These are phyloP conservation scores for Podaxis sp. DNA, from an alignment of 768 basidiomycete genomes.

Conservation along the genomic window DNA sequence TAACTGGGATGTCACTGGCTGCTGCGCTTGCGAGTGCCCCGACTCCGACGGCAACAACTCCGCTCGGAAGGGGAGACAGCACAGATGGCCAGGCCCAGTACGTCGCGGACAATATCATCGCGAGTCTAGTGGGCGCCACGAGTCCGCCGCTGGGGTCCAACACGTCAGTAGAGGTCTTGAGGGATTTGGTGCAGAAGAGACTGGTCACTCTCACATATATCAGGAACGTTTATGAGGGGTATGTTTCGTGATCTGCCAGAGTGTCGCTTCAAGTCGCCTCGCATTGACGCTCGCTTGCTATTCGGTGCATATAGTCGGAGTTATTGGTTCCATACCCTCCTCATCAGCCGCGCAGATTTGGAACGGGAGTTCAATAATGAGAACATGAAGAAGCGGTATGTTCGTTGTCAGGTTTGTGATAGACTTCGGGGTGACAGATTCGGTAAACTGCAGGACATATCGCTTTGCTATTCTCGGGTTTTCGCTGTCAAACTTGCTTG, in stretches of 20 bases:
- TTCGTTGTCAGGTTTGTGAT: conserved; percentile 2
- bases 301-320: conserved; percentile 49
- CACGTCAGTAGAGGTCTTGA: conserved; percentile 74
- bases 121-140: conserved; percentile 33
- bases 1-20: conserved; percentile 30
- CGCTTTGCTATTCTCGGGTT: conserved; percentile 86
- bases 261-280: conserved; percentile 5
- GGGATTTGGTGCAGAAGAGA: conserved; percentile 81
- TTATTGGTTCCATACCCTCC: conserved; percentile 88
- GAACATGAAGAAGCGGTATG: conserved; percentile 77
- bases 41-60: conserved; percentile 42
- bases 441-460: conserved; percentile 52
- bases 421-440: conserved; percentile 8
- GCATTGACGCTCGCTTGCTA: conserved; percentile 8
- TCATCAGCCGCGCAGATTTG: conserved; percentile 72
- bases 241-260: conserved; percentile 26
- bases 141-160: conserved; percentile 57
- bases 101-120: conserved; percentile 37
- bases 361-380: conserved; percentile 72
- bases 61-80: conserved; percentile 51
- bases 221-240: conserved; percentile 87
- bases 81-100: conserved; percentile 63
- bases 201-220: conserved; percentile 85
- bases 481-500: conserved; percentile 80
- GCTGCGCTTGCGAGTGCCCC: conserved; percentile 33